A percentile compares a stretch with the other conserved stretches of the same genome.
Conservation (phyloP, 495 filamentous ascomycete genomes). For the Massariosphaeria phaeospora region DNA sequence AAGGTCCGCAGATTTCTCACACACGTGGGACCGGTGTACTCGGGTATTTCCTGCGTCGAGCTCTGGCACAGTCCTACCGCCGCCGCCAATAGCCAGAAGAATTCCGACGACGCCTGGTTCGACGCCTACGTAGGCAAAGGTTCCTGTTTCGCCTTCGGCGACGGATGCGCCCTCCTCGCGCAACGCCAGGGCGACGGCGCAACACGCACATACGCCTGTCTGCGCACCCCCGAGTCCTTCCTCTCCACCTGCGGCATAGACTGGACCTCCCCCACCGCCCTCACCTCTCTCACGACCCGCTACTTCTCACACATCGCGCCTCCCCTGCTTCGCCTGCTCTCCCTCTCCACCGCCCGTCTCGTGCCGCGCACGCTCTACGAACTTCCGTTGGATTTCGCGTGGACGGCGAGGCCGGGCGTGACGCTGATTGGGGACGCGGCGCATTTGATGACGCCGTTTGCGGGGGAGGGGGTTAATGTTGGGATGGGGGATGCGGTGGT, state of each 20-base stretch:
- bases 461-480: slow-evolving; percentile 32
- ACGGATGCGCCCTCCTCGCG: slow-evolving; percentile 34
- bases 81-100: slow-evolving; percentile 11
- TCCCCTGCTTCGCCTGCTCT: slow-evolving; percentile 1
- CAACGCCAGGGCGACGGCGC: slow-evolving; percentile 44
- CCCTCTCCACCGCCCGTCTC: slow-evolving; percentile 4
- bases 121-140: slow-evolving; percentile 18
- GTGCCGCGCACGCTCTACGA: slow-evolving; percentile 24
- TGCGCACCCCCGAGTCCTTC: slow-evolving; percentile 39
- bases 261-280: not conserved
- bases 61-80: slow-evolving; percentile 26
- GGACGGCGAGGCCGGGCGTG: slow-evolving; percentile 21
- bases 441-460: slow-evolving; percentile 32
- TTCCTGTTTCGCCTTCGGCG: slow-evolving; percentile 29
- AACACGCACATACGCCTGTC: slow-evolving; percentile 41
- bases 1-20: slow-evolving; percentile 25
- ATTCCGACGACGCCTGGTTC: too few relatives aligned
- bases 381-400: slow-evolving; percentile 24
- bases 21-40: slow-evolving; percentile 21
- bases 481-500: slow-evolving; percentile 28
- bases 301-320: slow-evolving; percentile 1
- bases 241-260: slow-evolving; percentile 12
- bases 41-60: slow-evolving; percentile 27
- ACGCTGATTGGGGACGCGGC: slow-evolving; percentile 32
- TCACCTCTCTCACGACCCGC: not conserved